These are phyloP conservation scores for Macrophomina phaseolina DNA, from an alignment of 2,329 filamentous ascomycete genomes.

Conservation along the genomic window DNA sequence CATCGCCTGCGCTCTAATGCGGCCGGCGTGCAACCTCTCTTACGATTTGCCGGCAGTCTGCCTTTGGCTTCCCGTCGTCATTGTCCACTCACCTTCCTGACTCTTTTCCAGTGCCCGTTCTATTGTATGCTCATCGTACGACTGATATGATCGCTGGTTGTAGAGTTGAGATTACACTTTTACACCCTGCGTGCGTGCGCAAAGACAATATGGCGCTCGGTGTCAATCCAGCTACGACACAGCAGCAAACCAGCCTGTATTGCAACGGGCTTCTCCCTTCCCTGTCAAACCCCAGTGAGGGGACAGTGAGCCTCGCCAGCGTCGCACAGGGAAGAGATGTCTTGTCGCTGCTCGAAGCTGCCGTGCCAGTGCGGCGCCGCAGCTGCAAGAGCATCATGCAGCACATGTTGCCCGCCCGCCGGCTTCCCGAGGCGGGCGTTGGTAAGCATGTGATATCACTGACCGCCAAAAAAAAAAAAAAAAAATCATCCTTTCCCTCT, in stretches of 20 bases:
- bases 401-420: background rate
- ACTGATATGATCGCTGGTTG: background rate
- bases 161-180: slow-evolving; percentile 5
- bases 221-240: slow-evolving; percentile 8
- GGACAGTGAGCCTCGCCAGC: slow-evolving; percentile 3
- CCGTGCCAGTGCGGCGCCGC: slow-evolving; percentile 7
- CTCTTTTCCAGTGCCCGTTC: background rate
- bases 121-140: slow-evolving; percentile 1
- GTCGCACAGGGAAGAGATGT: slow-evolving; percentile 17
- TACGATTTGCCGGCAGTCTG: slow-evolving; percentile 14
- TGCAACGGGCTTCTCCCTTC: background rate
- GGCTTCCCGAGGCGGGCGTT: background rate
- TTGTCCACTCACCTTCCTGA: background rate
- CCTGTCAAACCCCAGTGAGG: slow-evolving; percentile 3
- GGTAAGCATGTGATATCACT: background rate
- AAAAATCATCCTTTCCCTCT: background rate
- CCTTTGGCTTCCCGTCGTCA: background rate
- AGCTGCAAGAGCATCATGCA: slow-evolving; percentile 6
- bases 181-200: background rate
- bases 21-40: slow-evolving; percentile 11
- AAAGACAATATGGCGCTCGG: slow-evolving; percentile 18
- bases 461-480: too few species aligned
- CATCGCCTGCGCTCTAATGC: background rate
- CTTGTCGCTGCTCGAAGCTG: slow-evolving; percentile 16
- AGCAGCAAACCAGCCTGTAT: slow-evolving; percentile 4